phyloP scores from a whole-genome alignment of 768 basidiomycete species.

The Leccinum longicurvipes region DNA sequence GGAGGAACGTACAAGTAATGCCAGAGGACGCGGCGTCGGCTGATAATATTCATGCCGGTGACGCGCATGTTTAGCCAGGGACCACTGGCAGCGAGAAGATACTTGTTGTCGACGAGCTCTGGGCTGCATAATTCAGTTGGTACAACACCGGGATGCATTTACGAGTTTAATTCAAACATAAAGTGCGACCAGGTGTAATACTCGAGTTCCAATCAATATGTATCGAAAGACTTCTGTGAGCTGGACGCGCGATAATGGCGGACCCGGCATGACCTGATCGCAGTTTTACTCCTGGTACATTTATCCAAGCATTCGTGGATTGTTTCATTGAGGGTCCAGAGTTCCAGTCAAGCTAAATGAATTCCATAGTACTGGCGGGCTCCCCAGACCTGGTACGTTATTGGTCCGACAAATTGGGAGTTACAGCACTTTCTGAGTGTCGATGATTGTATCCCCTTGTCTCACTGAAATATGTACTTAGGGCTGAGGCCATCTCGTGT shows the following conservation, averaged over 20 bases:
- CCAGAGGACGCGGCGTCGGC: background rate
- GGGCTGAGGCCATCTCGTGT: slow-evolving; percentile 33
- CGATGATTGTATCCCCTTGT: background rate
- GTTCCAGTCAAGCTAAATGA: background rate
- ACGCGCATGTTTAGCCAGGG: slow-evolving; percentile 28
- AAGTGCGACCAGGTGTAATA: background rate
- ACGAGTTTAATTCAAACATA: background rate
- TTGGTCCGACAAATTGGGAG: slow-evolving; percentile 80
- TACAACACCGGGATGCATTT: background rate
- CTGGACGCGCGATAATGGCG: too few relatives aligned
- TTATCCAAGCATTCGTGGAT: slow-evolving; percentile 74
- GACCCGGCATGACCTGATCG: background rate
- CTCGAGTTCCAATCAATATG: background rate
- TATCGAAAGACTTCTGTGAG: background rate
- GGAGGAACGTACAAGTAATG: background rate
- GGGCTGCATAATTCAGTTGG: background rate
- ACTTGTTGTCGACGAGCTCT: background rate
- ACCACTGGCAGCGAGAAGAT: background rate
- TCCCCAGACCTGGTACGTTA: slow-evolving; percentile 91
- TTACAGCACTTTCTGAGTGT: slow-evolving; percentile 85
- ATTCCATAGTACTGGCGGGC: slow-evolving; percentile 79
- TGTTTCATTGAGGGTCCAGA: slow-evolving; percentile 42
- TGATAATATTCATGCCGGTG: slow-evolving; percentile 45
- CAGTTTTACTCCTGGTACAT: slow-evolving; percentile 77
- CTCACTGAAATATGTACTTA: slow-evolving; percentile 1